Base-by-base conservation (phyloP, 495 filamentous ascomycete species). In the Tuber aestivum region DNA sequence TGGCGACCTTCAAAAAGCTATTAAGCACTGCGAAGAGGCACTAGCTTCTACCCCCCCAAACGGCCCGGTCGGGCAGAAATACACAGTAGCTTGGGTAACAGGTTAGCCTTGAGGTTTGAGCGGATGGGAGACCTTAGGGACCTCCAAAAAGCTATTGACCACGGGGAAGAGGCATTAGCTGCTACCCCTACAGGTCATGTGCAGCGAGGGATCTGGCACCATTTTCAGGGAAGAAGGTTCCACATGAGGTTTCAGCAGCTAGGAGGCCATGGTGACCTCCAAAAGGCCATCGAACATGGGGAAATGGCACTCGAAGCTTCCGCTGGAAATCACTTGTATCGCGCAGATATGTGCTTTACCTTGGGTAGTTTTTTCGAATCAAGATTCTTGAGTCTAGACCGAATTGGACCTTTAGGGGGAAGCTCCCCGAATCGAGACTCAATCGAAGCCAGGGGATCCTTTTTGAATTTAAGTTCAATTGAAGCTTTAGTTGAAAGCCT, bases 81-180 rank as follows among this genome's bases (percentile, higher is more conserved):
- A 41, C 71, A 40, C 23, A 69, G 18, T 68, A 69, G 65, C 72
- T 74, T 50, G 65, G 65, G 42, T 72, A 42, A 44, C 40, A 72
- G 23, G 20, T 42, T 38, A 35, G 71, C 41, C 38, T 21, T 42
- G 8, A 32, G 38, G 35, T 23, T 44, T 21, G 32, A 23, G 45
- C 35, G 16, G 45, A 50, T 23, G n/a, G n/a, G n/a, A n/a, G n/a
- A n/a, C n/a, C n/a, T n/a, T n/a, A n/a, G n/a, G n/a, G n/a, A n/a
- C n/a, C 40, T 72, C 20, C 4, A 72, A 20, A 5, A 72, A 35
- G 71, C 71, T 42, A 72, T 44, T 42, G 35, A 20, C 21, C 35
- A 74, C 7, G 41, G 35, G 10, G 41, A 72, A 72, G 32, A 48
- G 70, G 41, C 70, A 50, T 40, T 72, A 4, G 70, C 70, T 6